A percentile compares a stretch with the other conserved stretches of the same genome.
Evolutionary conservation across 306 rosid species (phyloP).

Genomic region (Nissolia schottii): DNA sequence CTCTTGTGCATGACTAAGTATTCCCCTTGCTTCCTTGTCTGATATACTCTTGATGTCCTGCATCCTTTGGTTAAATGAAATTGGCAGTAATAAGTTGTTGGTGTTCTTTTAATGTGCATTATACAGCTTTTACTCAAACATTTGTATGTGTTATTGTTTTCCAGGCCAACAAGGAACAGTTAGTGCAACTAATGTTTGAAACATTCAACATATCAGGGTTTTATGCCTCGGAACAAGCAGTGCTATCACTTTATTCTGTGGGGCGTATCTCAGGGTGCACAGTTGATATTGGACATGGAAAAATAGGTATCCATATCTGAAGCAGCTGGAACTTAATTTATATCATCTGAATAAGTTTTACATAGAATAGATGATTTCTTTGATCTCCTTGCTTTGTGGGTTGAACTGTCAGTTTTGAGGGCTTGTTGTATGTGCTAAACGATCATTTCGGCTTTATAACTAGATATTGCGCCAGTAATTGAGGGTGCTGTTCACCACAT

Average conservation of each 20-base stretch:
- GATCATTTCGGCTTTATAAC: constrained; percentile 22
- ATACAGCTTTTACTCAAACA: background rate
- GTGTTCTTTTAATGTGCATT: background rate
- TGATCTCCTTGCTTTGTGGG: background rate
- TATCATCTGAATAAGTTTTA: background rate
- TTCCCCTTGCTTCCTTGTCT: background rate
- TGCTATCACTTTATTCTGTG: constrained; percentile 84
- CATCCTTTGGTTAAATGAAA: background rate
- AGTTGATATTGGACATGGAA: constrained; percentile 97
- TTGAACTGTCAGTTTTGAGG: background rate
- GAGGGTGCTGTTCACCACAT: constrained; percentile 98
- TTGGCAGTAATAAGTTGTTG: background rate
- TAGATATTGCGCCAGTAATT: constrained; percentile 92
- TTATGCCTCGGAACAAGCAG: constrained; percentile 97
- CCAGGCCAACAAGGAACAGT: constrained; percentile 86
- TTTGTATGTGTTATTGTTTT: constrained; percentile 3
- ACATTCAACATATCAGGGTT: constrained; percentile 92
- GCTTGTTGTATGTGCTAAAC: background rate
- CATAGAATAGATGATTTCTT: background rate
- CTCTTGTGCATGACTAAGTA: background rate
- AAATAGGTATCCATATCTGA: constrained; percentile 56
- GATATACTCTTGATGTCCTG: background rate
- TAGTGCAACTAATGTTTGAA: constrained; percentile 94
- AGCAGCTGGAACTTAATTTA: background rate
- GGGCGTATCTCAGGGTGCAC: constrained; percentile 95